Evolutionary conservation across 345 rosid genomes (phyloP).

Genomic region (Citrus inodora): DNA sequence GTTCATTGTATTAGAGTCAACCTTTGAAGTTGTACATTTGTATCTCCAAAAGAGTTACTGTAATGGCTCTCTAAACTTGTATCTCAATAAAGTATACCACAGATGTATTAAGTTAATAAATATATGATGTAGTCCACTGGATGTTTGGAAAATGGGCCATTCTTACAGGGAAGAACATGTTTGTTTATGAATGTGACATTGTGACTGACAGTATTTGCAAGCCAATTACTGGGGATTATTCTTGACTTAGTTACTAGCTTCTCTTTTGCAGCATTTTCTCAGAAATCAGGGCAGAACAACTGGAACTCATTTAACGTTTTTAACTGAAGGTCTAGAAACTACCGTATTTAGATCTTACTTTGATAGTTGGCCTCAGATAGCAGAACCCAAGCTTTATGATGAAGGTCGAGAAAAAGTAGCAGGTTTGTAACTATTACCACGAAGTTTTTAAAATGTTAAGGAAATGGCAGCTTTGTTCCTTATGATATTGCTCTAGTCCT

Average conservation of each 20-base stretch:
- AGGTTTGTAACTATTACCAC: conserved; percentile 41
- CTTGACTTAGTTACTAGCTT: conserved; percentile 17
- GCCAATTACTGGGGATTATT: conserved; percentile 10
- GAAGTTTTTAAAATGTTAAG: neutral
- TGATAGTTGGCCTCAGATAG: conserved; percentile 61
- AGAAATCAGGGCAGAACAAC: conserved; percentile 57
- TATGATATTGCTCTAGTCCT: neutral
- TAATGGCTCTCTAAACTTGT: neutral
- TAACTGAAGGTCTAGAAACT: conserved; percentile 80
- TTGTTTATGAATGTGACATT: conserved; percentile 11
- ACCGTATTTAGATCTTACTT: conserved; percentile 60
- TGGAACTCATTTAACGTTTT: conserved; percentile 49
- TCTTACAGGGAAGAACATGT: neutral
- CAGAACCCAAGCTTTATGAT: conserved; percentile 55
- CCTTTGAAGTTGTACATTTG: neutral
- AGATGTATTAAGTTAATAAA: neutral
- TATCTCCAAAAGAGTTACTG: neutral
- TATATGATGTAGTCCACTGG: neutral
- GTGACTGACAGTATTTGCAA: conserved; percentile 10
- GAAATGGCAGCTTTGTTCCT: conserved; percentile 3
- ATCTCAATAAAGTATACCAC: neutral
- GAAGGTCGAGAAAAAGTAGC: conserved; percentile 94
- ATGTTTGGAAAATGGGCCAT: neutral
- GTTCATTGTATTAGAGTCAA: neutral
- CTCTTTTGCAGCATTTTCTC: conserved; percentile 43